Evolutionary conservation across 2,329 filamentous ascomycete genomes (phyloP), one percentile per base, ranked within the genome.

Genomic region (Verruconis gallopava): DNA sequence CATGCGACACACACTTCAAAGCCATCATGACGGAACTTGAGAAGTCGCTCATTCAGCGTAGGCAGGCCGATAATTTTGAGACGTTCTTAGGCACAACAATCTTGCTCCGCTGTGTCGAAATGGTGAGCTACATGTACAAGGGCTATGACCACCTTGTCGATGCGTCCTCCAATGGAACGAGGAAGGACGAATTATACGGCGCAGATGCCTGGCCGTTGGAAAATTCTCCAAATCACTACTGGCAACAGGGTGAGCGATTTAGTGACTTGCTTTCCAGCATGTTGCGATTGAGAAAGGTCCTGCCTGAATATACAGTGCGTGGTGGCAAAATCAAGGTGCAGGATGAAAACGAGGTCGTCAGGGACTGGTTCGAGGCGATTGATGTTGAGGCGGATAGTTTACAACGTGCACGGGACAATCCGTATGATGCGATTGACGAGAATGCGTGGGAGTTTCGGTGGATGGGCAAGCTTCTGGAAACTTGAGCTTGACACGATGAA

Each of bases 21-120:
- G 59, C 59, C 6, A 66, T 75, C 22, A 69, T 77, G 64, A 73
- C 73, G 46, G 72, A 76, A 44, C 62, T 77, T 1, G 74, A 78
- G 51, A 67, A 71, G 14, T 66, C 73, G n/a, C 57, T 77, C 3
- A 61, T 77, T 5, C 71, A 74, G 49, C 69, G 72, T 11, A 68
- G 73, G 50, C 69, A 73, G 52, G 67, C 65, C 17, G 70, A 68
- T 40, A 66, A 66, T 36, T 75, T 77, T 43, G 69, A 73, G 46
- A 77, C 72, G 0, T 76, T 75, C 51, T 56, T 78, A n/a, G 67
- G 70, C 4, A 65, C 72, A 1, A 61, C 77, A n/a, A 62, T 77
- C 13, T 59, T 77, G 1, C 58, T 78, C 18, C 72, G 69, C 44
- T 75, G 71, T 47, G 69, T 75, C 12, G 74, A 77, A 55, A 65